A percentile compares a stretch with the other conserved stretches of the same genome.
Evolutionary conservation across 164 flowering plant genomes (phyloP).

Genomic region (Magnolia changhungtana): DNA sequence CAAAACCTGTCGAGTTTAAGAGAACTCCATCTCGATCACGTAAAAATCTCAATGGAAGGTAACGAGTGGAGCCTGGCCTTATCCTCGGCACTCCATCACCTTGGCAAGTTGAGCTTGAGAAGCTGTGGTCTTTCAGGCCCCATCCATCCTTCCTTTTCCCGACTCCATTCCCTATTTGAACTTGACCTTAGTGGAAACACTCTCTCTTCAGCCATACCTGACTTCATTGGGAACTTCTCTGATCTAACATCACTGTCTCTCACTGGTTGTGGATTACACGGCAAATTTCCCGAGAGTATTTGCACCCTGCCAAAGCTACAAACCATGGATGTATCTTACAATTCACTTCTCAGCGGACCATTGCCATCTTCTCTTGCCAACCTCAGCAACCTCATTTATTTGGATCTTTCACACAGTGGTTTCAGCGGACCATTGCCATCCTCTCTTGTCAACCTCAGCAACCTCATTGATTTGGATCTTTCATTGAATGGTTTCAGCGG

Average conservation of each 20-base stretch:
- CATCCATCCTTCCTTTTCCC: no score
- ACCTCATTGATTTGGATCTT: conserved; percentile 8
- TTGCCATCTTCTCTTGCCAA: no score
- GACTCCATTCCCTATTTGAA: not conserved
- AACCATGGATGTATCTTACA: no score
- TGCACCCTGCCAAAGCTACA: not conserved
- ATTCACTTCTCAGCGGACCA: no score
- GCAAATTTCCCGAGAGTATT: not conserved
- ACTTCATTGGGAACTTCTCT: no score
- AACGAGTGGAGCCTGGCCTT: conserved; percentile 22
- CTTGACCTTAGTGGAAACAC: not conserved
- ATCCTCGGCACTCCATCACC: conserved; percentile 31
- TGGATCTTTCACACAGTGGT: not conserved
- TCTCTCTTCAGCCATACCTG: conserved; percentile 8
- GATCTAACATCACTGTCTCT: no score
- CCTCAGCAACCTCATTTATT: not conserved
- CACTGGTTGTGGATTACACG: no score
- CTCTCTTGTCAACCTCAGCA: not conserved
- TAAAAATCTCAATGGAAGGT: conserved; percentile 27
- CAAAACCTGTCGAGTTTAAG: conserved; percentile 22
- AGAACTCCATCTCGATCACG: conserved; percentile 32
- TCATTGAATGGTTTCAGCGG: not conserved
- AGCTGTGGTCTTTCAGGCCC: no score
- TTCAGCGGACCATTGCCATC: not conserved
- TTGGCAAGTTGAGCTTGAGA: conserved; percentile 24